These are phyloP conservation scores for Eucalyptus caleyi DNA, from an alignment of 345 rosid species.

Conservation along the genomic window DNA sequence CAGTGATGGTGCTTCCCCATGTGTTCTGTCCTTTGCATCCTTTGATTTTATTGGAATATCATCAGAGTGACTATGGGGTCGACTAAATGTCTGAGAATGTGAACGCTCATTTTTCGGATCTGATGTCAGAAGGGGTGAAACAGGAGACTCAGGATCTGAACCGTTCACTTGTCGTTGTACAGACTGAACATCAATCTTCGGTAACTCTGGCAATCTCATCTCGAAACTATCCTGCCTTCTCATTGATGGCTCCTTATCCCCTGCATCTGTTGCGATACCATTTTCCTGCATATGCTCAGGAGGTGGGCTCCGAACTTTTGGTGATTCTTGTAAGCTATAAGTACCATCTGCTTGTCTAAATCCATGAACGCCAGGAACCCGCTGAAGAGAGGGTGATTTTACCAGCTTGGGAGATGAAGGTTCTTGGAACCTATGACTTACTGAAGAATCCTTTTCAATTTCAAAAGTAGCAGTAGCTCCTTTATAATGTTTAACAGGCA, in stretches of 20 bases:
- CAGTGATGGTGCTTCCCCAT: conserved; percentile 64
- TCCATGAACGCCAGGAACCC: conserved; percentile 38
- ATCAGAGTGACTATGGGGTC: conserved; percentile 78
- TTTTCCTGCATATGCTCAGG: conserved; percentile 75
- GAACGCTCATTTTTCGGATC: conserved; percentile 94
- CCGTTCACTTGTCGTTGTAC: conserved; percentile 59
- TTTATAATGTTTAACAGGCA: conserved; percentile 69
- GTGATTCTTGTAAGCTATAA: conserved; percentile 58
- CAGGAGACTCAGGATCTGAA: conserved; percentile 98
- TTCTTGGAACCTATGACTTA: conserved; percentile 76
- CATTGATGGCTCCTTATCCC: conserved; percentile 81
- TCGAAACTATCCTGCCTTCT: conserved; percentile 98
- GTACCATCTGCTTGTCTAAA: conserved; percentile 45
- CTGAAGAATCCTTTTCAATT: conserved; percentile 85
- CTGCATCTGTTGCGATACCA: conserved; percentile 44
- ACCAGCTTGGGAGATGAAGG: conserved; percentile 75
- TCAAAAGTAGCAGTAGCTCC: conserved; percentile 64
- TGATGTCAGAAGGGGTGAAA: conserved; percentile 90
- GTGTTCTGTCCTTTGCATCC: conserved; percentile 37
- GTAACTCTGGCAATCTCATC: conserved; percentile 86
- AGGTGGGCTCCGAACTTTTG: conserved; percentile 59
- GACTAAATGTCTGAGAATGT: conserved; percentile 96
- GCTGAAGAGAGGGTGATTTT: conserved; percentile 96
- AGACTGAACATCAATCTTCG: conserved; percentile 80
- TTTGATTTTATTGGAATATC: conserved; percentile 37